A percentile compares a stretch with the other conserved stretches of the same genome.
phyloP scores from a whole-genome alignment of 2,329 filamentous ascomycete genomes.

The Canariomyces notabilis region DNA sequence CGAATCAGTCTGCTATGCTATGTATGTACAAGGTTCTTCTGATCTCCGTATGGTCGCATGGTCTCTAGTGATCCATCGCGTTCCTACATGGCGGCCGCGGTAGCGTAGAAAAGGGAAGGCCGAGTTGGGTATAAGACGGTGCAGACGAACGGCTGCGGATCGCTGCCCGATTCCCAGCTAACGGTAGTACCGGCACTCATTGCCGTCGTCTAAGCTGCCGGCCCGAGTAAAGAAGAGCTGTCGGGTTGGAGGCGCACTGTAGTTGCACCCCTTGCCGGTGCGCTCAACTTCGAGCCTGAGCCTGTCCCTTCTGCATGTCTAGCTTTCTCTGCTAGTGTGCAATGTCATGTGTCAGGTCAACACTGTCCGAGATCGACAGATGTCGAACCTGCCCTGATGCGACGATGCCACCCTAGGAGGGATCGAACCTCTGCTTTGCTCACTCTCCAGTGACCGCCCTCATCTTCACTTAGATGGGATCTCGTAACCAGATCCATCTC shows the following conservation, averaged over 20 bases:
- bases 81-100: background rate
- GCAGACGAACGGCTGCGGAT: background rate
- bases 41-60: too few species aligned
- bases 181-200: too few species aligned
- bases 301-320: background rate
- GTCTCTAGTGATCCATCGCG: background rate
- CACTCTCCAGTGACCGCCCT: too few species aligned
- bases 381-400: background rate
- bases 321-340: background rate
- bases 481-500: too few species aligned
- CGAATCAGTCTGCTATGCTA: too few species aligned
- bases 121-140: too few species aligned
- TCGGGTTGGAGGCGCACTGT: background rate
- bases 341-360: background rate
- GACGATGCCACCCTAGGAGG: background rate
- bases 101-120: background rate
- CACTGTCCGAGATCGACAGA: background rate
- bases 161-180: background rate
- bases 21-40: too few species aligned
- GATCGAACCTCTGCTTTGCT: too few species aligned
- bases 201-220: background rate
- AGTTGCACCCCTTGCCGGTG: background rate
- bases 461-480: too few species aligned
- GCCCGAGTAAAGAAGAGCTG: background rate
- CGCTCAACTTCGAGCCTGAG: background rate